Evolutionary conservation across 257 asterid species (phyloP), one percentile per base, ranked within the genome.

Genomic region (Solanum neorickii): DNA sequence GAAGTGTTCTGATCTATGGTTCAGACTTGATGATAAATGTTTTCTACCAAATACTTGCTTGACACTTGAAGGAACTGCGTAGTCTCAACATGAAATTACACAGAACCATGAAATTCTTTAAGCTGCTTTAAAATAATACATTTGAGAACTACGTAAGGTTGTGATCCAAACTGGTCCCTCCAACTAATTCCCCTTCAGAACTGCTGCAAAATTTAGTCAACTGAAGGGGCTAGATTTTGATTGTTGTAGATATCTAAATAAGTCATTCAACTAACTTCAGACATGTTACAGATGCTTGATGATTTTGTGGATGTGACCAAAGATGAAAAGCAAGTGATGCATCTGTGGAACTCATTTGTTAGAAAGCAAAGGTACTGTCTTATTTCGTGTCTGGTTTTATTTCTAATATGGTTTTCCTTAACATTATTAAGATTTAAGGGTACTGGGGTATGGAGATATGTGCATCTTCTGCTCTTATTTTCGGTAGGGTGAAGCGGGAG

Each of bases 281-380:
- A 47, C 85, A 80, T 80, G 66, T 90, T 86, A 92, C 95, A 97
- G 99, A 97, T 97, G 99, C 95, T 97, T 86, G 99, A 97, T 89
- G 99, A 97, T 90, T 97, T 97, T 84, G 98, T 97, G 88, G 99
- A 97, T 90, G 99, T 97, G 78, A 93, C 99, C 47, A 94, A 93
- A 88, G 97, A 96, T 88, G 99, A 97, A 92, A 97, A 97, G 92
- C 92, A 92, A 89, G 72, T 97, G 94, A 97, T 97, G 99, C 99
- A 95, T 95, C 96, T 97, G 77, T 97, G 99, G 99, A 97, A 97
- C 92, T 97, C 99, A 84, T 96, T 97, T 86, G 97, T 96, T 69
- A 92, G 99, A 88, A 96, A 95, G 93, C 99, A 97, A 91, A 93
- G 99, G 99, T 96, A 35, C 87, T 88, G 70, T 88, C 75, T 76